These are phyloP conservation scores for Gilbertella persicaria DNA, from an alignment of 371 early-diverging fungal species.

Conservation along the genomic window DNA sequence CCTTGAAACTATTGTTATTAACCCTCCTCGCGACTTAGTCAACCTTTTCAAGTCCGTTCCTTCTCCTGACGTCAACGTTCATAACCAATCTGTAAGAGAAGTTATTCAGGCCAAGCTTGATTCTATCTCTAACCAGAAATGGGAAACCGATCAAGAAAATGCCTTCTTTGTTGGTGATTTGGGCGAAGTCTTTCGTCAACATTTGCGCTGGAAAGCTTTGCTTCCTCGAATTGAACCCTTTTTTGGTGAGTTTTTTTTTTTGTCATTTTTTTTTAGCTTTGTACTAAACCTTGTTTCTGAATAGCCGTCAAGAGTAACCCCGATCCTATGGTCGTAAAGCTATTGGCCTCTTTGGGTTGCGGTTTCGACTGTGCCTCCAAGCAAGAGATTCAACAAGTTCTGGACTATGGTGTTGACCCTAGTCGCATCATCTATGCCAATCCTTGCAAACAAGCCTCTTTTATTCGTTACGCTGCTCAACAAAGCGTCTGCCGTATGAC, in stretches of 20 bases:
- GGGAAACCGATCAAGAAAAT: conserved; percentile 74
- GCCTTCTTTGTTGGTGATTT: conserved; percentile 94
- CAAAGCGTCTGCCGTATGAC: conserved; percentile 91
- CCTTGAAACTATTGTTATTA: conserved; percentile 37
- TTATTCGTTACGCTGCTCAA: conserved; percentile 82
- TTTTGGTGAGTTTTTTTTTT: conserved; percentile 85
- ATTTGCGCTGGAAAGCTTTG: conserved; percentile 74
- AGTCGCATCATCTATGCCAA: conserved; percentile 94
- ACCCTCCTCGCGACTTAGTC: conserved; percentile 17
- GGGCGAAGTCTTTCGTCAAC: conserved; percentile 87
- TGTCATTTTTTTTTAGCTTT: conserved; percentile 6
- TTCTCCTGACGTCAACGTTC: conserved; percentile 27
- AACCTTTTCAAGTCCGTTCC: conserved; percentile 15
- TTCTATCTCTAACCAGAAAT: conserved; percentile 42
- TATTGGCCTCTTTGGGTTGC: conserved; percentile 82
- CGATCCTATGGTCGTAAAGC: conserved; percentile 81
- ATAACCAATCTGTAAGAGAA: conserved; percentile 33
- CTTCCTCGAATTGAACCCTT: conserved; percentile 95
- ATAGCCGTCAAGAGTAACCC: conserved; percentile 97
- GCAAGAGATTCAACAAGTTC: conserved; percentile 84
- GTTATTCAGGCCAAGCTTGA: conserved; percentile 37
- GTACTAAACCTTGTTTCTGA: conserved; percentile 8
- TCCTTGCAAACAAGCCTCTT: conserved; percentile 96
- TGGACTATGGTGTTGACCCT: conserved; percentile 79
- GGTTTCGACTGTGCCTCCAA: conserved; percentile 95